phyloP scores from a whole-genome alignment of 2,329 filamentous ascomycete species.

The Apiospora kogelbergensis region DNA sequence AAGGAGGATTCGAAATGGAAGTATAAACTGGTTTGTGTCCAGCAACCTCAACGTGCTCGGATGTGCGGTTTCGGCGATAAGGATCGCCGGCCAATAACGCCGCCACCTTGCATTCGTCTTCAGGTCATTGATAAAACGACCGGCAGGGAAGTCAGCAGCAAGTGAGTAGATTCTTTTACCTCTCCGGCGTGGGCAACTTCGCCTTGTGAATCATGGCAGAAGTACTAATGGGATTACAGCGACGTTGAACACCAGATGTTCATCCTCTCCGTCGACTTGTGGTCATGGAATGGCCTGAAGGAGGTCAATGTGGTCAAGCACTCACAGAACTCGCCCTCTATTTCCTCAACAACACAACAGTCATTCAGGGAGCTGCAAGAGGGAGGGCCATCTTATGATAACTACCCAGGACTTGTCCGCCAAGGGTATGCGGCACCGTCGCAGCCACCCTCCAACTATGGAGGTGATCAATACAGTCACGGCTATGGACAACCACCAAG shows the following conservation, averaged over 20 bases:
- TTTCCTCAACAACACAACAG: constrained; percentile 76
- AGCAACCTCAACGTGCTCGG: constrained; percentile 88
- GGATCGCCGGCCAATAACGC: constrained; percentile 94
- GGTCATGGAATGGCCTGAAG: constrained; percentile 63
- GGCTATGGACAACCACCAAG: constrained; percentile 1
- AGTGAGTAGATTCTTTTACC: constrained; percentile 52
- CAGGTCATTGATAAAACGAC: constrained; percentile 74
- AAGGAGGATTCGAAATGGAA: neutral
- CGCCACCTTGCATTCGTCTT: constrained; percentile 86
- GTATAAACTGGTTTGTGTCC: constrained; percentile 71
- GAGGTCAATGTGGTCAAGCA: constrained; percentile 68
- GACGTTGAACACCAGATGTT: constrained; percentile 32
- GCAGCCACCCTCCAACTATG: neutral
- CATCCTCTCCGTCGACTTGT: constrained; percentile 61
- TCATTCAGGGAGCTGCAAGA: constrained; percentile 56
- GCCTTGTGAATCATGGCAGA: neutral
- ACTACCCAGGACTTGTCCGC: neutral
- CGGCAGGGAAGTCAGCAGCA: constrained; percentile 79
- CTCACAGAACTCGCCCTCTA: constrained; percentile 69
- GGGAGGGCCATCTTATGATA: neutral
- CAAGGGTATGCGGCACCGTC: neutral
- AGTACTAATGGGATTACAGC: constrained; percentile 17
- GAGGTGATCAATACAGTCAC: neutral
- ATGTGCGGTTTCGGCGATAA: constrained; percentile 99
- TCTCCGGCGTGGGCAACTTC: neutral